These are phyloP conservation scores for Neopestalotiopsis sp. DNA, from an alignment of 2,329 filamentous ascomycete species.

Conservation along the genomic window DNA sequence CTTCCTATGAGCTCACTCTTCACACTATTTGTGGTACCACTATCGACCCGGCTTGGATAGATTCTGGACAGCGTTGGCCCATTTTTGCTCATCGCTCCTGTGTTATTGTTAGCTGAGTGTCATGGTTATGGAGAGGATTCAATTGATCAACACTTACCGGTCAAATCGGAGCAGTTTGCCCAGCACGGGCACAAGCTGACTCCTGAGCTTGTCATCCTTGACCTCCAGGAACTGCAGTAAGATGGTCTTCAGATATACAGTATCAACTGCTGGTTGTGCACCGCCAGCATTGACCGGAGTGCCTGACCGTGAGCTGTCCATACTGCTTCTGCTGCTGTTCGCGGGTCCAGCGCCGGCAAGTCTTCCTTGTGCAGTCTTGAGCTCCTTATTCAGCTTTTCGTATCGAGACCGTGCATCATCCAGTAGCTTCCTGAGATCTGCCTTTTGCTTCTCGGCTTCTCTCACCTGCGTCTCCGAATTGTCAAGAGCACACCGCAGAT, in stretches of 20 bases:
- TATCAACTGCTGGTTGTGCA: constrained; percentile 43
- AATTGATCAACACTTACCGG: constrained; percentile 57
- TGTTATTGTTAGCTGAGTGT: background rate
- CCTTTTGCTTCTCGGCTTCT: constrained; percentile 83
- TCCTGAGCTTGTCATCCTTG: constrained; percentile 76
- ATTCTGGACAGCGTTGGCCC: constrained; percentile 75
- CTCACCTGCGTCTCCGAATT: constrained; percentile 84
- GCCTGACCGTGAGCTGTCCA: constrained; percentile 52
- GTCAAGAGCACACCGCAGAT: constrained; percentile 81
- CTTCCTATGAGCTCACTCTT: background rate
- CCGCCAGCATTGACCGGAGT: constrained; percentile 37
- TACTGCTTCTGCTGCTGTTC: constrained; percentile 48
- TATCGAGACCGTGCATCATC: constrained; percentile 80
- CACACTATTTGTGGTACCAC: background rate
- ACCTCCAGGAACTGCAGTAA: constrained; percentile 82
- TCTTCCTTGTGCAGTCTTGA: constrained; percentile 58
- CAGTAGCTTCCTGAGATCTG: constrained; percentile 74
- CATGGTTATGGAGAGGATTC: background rate
- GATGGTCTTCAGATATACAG: constrained; percentile 79
- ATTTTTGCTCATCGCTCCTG: constrained; percentile 80
- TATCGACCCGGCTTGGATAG: constrained; percentile 32
- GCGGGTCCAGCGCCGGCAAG: constrained; percentile 33
- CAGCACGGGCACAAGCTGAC: constrained; percentile 78
- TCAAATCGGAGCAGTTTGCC: constrained; percentile 80
- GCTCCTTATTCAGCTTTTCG: constrained; percentile 78